Conservation (phyloP, 306 rosid genomes). For the Citrullus mucosospermus region DNA sequence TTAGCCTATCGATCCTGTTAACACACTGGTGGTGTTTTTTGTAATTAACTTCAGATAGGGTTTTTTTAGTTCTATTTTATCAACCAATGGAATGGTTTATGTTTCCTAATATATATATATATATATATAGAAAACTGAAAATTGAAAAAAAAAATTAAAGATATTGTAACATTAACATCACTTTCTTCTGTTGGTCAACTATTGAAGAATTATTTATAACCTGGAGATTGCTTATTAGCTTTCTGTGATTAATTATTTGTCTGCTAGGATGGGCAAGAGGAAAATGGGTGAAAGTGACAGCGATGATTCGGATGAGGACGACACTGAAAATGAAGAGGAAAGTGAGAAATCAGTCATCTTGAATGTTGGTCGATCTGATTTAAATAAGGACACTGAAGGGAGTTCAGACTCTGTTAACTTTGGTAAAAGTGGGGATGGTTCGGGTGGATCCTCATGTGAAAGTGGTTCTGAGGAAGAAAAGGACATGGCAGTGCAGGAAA, state of each 20-base stretch:
- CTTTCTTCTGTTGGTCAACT: background rate
- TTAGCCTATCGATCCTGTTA: no score
- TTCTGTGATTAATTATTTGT: background rate
- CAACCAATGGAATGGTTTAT: no score
- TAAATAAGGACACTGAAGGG: conserved; percentile 40
- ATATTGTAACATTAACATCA: no score
- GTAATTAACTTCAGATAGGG: no score
- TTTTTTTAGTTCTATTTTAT: no score
- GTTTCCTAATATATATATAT: no score
- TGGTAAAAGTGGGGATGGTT: conserved; percentile 29
- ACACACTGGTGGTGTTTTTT: no score
- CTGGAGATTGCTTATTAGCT: background rate
- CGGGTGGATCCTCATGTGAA: conserved; percentile 37
- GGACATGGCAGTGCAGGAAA: conserved; percentile 28
- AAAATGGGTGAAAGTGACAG: conserved; percentile 51
- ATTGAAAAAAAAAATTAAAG: no score
- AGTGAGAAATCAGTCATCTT: conserved; percentile 36
- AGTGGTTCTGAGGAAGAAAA: conserved; percentile 79
- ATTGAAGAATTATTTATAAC: background rate
- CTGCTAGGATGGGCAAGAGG: conserved; percentile 82
- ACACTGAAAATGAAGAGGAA: conserved; percentile 26
- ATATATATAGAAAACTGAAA: no score
- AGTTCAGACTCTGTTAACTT: conserved; percentile 60
- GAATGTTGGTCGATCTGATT: conserved; percentile 36
- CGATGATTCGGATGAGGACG: conserved; percentile 49